Base-by-base conservation (phyloP, 257 asterid species). In the Solanum pinnatisectum region DNA sequence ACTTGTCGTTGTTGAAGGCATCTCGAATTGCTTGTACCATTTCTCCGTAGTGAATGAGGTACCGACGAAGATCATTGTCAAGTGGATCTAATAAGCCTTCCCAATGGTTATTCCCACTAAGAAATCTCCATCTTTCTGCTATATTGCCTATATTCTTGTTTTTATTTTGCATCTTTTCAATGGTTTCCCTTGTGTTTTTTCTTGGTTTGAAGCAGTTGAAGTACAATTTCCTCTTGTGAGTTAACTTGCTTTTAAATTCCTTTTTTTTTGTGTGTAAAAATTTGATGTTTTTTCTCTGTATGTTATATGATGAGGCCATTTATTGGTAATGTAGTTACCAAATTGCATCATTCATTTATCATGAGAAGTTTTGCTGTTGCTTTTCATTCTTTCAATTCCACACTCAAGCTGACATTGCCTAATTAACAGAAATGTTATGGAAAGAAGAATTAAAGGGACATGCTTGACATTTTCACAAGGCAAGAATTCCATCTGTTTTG, bases 91-190 rank as follows among this genome's bases (percentile, higher is more conserved):
- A 30, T 70, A 70, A 15, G 3, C 76, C 76, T 70, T 70, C 39
- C 76, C 76, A 70, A 30, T 30, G 30, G 12, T 14, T 70, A 15
- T 15, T 70, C 5, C 96, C 98, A 59, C 94, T 91, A 0, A 94
- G 94, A 44, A 68, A 1, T 42, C 79, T 91, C 98, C 98, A 95
- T 88, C 91, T 92, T 59, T 70, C 22, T 87, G 95, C 65, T 89
- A 93, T 89, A 67, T 71, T 18, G 73, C 77, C 76, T 60, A 73
- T 83, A 87, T 86, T 87, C 42, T 83, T 86, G 12, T 7, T 40
- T 68, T 6, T 9, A 42, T 39, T 52, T 30, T 63, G 35, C 35
- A 67, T 27, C 15, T 42, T 42, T 44, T 42, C 84, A 14, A 14
- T 78, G 0, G 27, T 0, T 73, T 73, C 81, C 30, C 81, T 73